These are phyloP conservation scores for Bipolaris cookei DNA, from an alignment of 2,329 filamentous ascomycete species.

Conservation along the genomic window DNA sequence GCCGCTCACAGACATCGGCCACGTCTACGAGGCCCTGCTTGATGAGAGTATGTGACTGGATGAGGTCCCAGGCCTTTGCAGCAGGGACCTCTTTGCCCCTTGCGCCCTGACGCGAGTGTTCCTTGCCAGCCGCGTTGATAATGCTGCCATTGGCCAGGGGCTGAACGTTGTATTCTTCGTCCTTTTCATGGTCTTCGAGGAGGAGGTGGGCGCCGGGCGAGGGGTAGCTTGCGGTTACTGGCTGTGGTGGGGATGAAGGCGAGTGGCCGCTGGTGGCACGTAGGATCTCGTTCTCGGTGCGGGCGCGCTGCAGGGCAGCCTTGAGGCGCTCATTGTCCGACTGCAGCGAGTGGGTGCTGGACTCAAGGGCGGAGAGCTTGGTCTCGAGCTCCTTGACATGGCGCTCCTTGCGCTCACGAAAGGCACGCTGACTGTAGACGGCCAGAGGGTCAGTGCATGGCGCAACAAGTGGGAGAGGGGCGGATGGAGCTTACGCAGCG, in stretches of 20 bases:
- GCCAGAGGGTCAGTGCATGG: not conserved
- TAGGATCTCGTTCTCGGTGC: constrained; percentile 91
- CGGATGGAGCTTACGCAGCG: constrained; percentile 65
- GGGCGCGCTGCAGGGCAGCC: constrained; percentile 79
- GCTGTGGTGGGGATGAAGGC: constrained; percentile 51
- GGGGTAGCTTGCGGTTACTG: constrained; percentile 47
- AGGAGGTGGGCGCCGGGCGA: constrained; percentile 46
- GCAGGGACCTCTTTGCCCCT: constrained; percentile 42
- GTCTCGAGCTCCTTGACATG: constrained; percentile 92
- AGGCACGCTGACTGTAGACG: constrained; percentile 81
- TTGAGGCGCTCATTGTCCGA: constrained; percentile 88
- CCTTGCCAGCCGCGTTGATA: constrained; percentile 39
- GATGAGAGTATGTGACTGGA: constrained; percentile 80
- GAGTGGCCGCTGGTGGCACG: constrained; percentile 71
- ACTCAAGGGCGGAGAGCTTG: constrained; percentile 79
- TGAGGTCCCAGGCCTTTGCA: constrained; percentile 80
- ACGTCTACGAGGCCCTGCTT: constrained; percentile 81
- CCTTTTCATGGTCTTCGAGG: constrained; percentile 15
- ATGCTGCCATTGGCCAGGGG: constrained; percentile 38
- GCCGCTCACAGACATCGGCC: constrained; percentile 75
- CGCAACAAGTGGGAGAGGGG: not conserved
- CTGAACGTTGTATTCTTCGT: constrained; percentile 41
- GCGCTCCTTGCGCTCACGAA: constrained; percentile 92
- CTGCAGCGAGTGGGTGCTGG: constrained; percentile 72
- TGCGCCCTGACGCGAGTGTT: constrained; percentile 31